Evolutionary conservation across 345 rosid genomes (phyloP), one percentile per base, ranked within the genome.

Genomic region (Acer yangbiense): DNA sequence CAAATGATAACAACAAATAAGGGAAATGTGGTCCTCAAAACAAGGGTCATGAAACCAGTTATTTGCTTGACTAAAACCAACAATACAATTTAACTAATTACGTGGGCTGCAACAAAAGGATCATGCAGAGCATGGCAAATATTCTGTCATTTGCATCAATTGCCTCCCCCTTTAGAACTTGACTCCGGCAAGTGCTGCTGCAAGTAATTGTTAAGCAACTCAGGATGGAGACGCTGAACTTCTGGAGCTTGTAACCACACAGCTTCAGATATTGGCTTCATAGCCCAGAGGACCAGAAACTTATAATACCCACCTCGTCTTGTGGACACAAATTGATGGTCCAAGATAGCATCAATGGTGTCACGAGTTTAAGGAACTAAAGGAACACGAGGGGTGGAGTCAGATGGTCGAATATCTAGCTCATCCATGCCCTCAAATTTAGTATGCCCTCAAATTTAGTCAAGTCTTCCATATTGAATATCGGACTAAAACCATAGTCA

Each of bases 131-230:
- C 46, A 43, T 43, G 46, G 46, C 46, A 43, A 43, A 43, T 43
- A 43, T 43, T 43, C 46, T 43, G 8, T 7, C 7, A 9, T 43
- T 43, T 43, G 10, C 46, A 43, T 43, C 10, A 1, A 43, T 43
- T 7, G 46, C 48, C 78, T 27, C 48, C 77, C 52, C 27, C 68
- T 58, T 20, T 18, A 55, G 61, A 55, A 55, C 61, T 16, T 55
- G 61, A 55, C 61, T 55, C 16, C 16, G 20, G 13, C 20, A 55
- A 55, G 61, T 55, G 3, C 20, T 55, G 61, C 13, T 55, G 61
- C 1, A 55, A 4, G 20, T 55, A 55, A 13, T 14, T n/a, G 20
- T 4, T 32, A 32, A 32, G 6, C 39, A 32, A 32, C 39, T 32
- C 6, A 32, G 39, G 39, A 32, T 32, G 4, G 39, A 32, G 39